Evolutionary conservation across 2,329 filamentous ascomycete genomes (phyloP), one percentile per base, ranked within the genome.

Genomic region (Fusarium sacchari): DNA sequence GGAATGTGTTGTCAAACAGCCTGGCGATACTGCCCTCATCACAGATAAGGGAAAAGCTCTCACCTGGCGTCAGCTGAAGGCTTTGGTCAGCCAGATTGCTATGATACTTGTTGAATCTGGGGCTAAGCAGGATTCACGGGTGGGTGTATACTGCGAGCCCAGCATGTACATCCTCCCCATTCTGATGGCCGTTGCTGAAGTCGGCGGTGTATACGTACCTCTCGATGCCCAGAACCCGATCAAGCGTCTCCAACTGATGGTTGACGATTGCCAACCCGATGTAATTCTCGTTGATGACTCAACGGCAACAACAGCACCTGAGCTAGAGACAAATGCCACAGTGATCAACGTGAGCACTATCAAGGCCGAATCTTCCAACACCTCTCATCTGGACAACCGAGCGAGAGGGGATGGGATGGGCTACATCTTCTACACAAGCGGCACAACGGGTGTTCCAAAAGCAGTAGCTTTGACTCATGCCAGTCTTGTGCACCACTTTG

Each of bases 371-470:
- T 17, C n/a, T 26, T 26, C 42, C n/a, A 43, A 43, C n/a, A 26
- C 17, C n/a, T 26, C 7, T 14, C 12, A 40, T 7, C 11, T 62
- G 13, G 34, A 39, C 22, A 62, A 58, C 26, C 18, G 34, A 20
- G 52, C 42, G 2, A 34, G 28, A 11, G 52, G 52, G 0, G 10
- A 36, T 11, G 52, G 40, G 4, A 47, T 63, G 42, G 60, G 26
- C 15, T 63, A 58, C 26, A 63, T 63, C 26, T 63, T 34, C 20
- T 63, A 63, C 32, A 58, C 60, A 1, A 63, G 60, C 22, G 60
- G 60, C 13, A 63, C 60, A 46, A 63, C 60, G 2, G 60, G 60
- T 10, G 42, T 63, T 9, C 60, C 60, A 18, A 63, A 63, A 14
- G 60, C 50, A 32, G 60, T 63, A 0, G 60, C 34, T 9, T 26